A percentile compares a stretch with the other conserved stretches of the same genome.
phyloP scores from a whole-genome alignment of 148 eudicot species.

The Rhododendron henanense region DNA sequence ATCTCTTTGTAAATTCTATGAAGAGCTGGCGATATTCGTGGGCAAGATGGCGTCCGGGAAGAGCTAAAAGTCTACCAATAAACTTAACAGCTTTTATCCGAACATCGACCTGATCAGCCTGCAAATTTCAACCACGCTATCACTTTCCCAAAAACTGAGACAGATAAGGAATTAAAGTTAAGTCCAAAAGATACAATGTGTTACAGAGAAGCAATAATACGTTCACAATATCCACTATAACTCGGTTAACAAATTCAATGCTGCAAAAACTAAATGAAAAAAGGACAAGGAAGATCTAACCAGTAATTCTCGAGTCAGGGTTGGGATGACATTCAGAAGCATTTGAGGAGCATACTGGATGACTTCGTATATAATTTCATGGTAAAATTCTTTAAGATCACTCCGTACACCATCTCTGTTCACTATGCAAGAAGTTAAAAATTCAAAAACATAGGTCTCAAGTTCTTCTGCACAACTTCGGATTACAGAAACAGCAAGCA shows the following conservation, averaged over 20 bases:
- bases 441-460: slow-evolving; percentile 54
- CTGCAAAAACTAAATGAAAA: neutral
- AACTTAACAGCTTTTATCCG: slow-evolving; percentile 77
- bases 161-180: neutral
- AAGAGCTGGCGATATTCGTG: slow-evolving; percentile 57
- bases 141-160: slow-evolving; percentile 3
- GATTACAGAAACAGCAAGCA: slow-evolving; percentile 66
- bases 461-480: slow-evolving; percentile 52
- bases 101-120: slow-evolving; percentile 95
- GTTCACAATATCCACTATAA: neutral
- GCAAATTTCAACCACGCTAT: slow-evolving; percentile 27
- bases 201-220: neutral
- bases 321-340: slow-evolving; percentile 70
- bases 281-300: slow-evolving; percentile 24
- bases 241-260: neutral
- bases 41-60: slow-evolving; percentile 43
- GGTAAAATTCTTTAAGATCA: slow-evolving; percentile 67
- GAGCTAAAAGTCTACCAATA: slow-evolving; percentile 58
- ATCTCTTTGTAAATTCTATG: slow-evolving; percentile 70
- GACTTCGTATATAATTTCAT: slow-evolving; percentile 65
- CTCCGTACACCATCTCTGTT: slow-evolving; percentile 51
- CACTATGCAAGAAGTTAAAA: slow-evolving; percentile 70
- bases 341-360: slow-evolving; percentile 60
- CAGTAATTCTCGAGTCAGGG: slow-evolving; percentile 63
- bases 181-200: neutral